phyloP scores from a whole-genome alignment of 164 flowering plant genomes.

The Magnolia changhungtana region DNA sequence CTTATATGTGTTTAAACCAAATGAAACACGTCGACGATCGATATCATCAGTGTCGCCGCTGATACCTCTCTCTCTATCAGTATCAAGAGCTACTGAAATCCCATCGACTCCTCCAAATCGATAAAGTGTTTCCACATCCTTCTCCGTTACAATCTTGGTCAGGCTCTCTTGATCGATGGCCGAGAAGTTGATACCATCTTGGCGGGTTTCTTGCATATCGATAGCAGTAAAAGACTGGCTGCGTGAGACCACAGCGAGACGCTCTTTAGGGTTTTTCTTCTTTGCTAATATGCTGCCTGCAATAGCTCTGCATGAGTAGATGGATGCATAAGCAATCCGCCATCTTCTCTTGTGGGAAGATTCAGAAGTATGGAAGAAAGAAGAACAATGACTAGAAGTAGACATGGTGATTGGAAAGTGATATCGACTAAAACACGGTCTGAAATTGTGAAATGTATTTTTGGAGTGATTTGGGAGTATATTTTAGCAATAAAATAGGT shows the following conservation, averaged over 20 bases:
- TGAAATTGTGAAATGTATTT: too few species aligned
- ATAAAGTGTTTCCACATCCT: conserved; percentile 16
- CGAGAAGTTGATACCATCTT: background rate
- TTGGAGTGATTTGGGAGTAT: too few species aligned
- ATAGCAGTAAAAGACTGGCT: conserved; percentile 8
- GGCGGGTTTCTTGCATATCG: background rate
- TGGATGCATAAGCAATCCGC: background rate
- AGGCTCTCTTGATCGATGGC: conserved; percentile 18
- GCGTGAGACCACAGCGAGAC: background rate
- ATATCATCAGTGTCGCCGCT: conserved; percentile 27
- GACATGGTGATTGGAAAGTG: background rate
- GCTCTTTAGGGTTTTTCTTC: background rate
- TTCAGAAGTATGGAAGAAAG: background rate
- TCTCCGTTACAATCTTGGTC: conserved; percentile 33
- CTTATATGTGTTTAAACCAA: conserved; percentile 41
- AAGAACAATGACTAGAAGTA: background rate
- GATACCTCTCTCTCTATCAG: conserved; percentile 43
- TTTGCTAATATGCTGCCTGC: conserved; percentile 17
- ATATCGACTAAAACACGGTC: background rate
- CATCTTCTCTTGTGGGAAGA: background rate
- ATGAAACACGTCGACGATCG: conserved; percentile 18
- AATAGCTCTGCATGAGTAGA: conserved; percentile 15
- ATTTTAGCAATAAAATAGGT: too few species aligned
- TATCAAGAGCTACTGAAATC: conserved; percentile 30
- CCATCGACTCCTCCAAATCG: conserved; percentile 40